Conservation (phyloP, 169 alveolate species). For the Babesia bovis region DNA sequence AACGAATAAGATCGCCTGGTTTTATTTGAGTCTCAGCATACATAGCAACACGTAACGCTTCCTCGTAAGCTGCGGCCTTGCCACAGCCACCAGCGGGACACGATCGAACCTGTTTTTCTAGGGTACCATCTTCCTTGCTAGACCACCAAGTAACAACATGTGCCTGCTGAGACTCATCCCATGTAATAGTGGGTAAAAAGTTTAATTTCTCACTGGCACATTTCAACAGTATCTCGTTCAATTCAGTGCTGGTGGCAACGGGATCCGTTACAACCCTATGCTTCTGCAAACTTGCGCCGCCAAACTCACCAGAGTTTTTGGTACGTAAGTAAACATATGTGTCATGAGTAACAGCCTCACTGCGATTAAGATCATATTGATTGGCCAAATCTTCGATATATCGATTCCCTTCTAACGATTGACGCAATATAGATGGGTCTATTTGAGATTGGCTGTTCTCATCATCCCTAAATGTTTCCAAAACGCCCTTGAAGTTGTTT, state of each 20-base stretch:
- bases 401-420: constrained; percentile 15
- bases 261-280: constrained; percentile 24
- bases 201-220: constrained; percentile 21
- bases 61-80: constrained; percentile 59
- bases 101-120: constrained; percentile 1
- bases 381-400: constrained; percentile 30
- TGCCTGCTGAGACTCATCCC: constrained; percentile 45
- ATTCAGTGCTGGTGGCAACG: constrained; percentile 47
- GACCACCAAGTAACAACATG: constrained; percentile 57
- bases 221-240: constrained; percentile 41
- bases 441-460: background rate
- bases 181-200: constrained; percentile 43
- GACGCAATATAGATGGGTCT: constrained; percentile 3
- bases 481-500: constrained; percentile 17
- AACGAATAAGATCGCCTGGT: constrained; percentile 67
- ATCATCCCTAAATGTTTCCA: constrained; percentile 24
- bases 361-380: constrained; percentile 27
- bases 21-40: constrained; percentile 48
- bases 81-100: constrained; percentile 13
- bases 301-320: background rate
- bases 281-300: constrained; percentile 3
- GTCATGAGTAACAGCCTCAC: constrained; percentile 1
- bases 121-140: constrained; percentile 27
- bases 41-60: constrained; percentile 45
- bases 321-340: constrained; percentile 16